Evolutionary conservation across 2,329 filamentous ascomycete species (phyloP).

Genomic region (Phyllosticta ampelicida): DNA sequence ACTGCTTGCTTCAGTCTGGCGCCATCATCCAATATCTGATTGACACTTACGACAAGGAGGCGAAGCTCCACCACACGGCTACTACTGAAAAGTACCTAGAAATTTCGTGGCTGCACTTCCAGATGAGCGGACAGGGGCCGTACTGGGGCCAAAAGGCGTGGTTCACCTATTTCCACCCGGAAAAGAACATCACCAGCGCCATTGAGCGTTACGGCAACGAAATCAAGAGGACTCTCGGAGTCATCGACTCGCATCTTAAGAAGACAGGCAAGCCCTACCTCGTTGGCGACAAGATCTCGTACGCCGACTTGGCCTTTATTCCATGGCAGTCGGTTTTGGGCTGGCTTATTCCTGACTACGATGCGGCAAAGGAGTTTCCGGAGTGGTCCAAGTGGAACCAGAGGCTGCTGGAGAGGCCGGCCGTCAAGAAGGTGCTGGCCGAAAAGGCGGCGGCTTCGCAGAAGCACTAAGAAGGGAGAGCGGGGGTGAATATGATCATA

Average conservation of each 20-base stretch:
- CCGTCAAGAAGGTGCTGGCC: constrained; percentile 17
- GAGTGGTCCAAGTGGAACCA: constrained; percentile 19
- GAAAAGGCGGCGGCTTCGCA: constrained; percentile 2
- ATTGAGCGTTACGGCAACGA: constrained; percentile 36
- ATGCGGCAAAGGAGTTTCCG: constrained; percentile 20
- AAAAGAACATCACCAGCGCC: constrained; percentile 31
- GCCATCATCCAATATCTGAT: constrained; percentile 36
- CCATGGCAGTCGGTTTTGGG: constrained; percentile 25
- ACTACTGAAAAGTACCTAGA: constrained; percentile 24
- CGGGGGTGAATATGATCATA: neutral
- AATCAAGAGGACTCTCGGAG: constrained; percentile 33
- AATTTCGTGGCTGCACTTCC: constrained; percentile 37
- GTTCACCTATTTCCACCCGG: constrained; percentile 31
- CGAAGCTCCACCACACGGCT: constrained; percentile 26
- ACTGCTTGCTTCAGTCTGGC: constrained; percentile 21
- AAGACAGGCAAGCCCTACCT: constrained; percentile 26
- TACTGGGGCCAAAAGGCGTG: constrained; percentile 32
- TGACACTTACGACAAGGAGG: constrained; percentile 34
- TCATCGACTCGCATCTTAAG: constrained; percentile 32
- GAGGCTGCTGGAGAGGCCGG: constrained; percentile 17
- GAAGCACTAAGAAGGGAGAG: neutral
- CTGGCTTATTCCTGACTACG: constrained; percentile 15
- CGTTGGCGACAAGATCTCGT: constrained; percentile 34
- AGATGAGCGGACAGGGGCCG: constrained; percentile 37
- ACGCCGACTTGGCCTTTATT: constrained; percentile 33